A percentile compares a stretch with the other conserved stretches of the same genome.
Conservation (phyloP, 352 stramenopile genomes). For the Pythium sp. region DNA sequence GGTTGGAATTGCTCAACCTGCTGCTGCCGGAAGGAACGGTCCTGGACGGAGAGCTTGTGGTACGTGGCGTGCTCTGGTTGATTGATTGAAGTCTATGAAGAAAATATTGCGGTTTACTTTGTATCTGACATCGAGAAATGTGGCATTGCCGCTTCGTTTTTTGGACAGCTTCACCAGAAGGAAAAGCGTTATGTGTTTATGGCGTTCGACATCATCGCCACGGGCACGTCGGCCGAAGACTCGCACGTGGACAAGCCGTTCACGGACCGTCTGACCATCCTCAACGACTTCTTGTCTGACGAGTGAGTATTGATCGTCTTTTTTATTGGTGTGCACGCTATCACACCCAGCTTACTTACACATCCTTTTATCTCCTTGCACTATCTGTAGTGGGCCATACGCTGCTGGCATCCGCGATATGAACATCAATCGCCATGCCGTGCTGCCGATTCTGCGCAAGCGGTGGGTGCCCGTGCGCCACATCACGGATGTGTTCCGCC, state of each 20-base stretch:
- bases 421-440: slow-evolving; percentile 59
- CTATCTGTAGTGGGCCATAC: slow-evolving; percentile 56
- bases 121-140: neutral
- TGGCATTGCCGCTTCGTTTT: slow-evolving; percentile 7
- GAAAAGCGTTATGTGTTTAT: slow-evolving; percentile 88
- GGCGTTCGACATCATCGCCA: slow-evolving; percentile 89
- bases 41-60: slow-evolving; percentile 87
- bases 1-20: slow-evolving; percentile 72
- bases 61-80: slow-evolving; percentile 28
- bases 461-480: slow-evolving; percentile 80
- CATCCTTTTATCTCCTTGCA: neutral
- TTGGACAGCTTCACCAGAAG: slow-evolving; percentile 68
- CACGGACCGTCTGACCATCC: slow-evolving; percentile 66
- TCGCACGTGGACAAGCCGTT: slow-evolving; percentile 85
- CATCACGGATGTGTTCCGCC: slow-evolving; percentile 80
- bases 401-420: slow-evolving; percentile 58
- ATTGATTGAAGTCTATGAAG: neutral
- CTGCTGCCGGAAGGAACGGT: slow-evolving; percentile 85
- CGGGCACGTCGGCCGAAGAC: slow-evolving; percentile 55
- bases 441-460: slow-evolving; percentile 79
- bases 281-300: slow-evolving; percentile 85
- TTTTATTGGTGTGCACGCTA: neutral
- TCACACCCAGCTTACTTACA: neutral
- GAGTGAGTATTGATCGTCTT: slow-evolving; percentile 40
- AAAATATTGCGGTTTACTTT: neutral